A percentile compares a stretch with the other conserved stretches of the same genome.
Evolutionary conservation across 805 yeast genomes (phyloP).

Genomic region (Cyberlindnera petersonii): DNA sequence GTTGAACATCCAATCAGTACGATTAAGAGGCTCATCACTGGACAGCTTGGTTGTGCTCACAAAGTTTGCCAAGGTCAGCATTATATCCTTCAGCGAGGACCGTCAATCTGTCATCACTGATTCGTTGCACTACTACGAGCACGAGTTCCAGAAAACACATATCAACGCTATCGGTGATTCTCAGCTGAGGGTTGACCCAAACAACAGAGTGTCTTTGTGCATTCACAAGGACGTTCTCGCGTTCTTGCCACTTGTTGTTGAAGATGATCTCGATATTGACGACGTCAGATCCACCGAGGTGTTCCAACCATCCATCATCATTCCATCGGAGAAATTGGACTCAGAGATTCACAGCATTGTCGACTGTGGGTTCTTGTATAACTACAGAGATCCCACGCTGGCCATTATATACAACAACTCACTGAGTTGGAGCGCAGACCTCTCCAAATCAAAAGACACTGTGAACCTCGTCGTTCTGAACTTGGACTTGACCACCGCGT

Average conservation of each 20-base stretch:
- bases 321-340: slow-evolving; percentile 55
- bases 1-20: slow-evolving; percentile 49
- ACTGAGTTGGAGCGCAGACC: slow-evolving; percentile 76
- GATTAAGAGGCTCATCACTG: slow-evolving; percentile 43
- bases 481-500: slow-evolving; percentile 47
- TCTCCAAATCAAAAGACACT: slow-evolving; percentile 59
- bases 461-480: slow-evolving; percentile 60
- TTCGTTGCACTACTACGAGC: slow-evolving; percentile 85
- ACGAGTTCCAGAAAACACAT: slow-evolving; percentile 49
- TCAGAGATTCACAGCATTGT: slow-evolving; percentile 55
- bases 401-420: slow-evolving; percentile 58
- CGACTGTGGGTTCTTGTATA: slow-evolving; percentile 67
- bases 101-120: slow-evolving; percentile 58
- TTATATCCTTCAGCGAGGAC: slow-evolving; percentile 64
- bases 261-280: slow-evolving; percentile 38
- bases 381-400: slow-evolving; percentile 79
- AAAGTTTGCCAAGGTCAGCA: slow-evolving; percentile 70
- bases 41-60: slow-evolving; percentile 68
- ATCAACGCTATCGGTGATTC: slow-evolving; percentile 35
- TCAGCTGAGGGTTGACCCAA: slow-evolving; percentile 48
- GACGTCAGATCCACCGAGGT: slow-evolving; percentile 23
- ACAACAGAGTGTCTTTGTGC: slow-evolving; percentile 48
- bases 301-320: slow-evolving; percentile 45
- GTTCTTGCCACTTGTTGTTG: slow-evolving; percentile 59
- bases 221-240: slow-evolving; percentile 67